phyloP scores from a whole-genome alignment of 2,329 filamentous ascomycete species.

The Teratosphaeriaceae sp. region DNA sequence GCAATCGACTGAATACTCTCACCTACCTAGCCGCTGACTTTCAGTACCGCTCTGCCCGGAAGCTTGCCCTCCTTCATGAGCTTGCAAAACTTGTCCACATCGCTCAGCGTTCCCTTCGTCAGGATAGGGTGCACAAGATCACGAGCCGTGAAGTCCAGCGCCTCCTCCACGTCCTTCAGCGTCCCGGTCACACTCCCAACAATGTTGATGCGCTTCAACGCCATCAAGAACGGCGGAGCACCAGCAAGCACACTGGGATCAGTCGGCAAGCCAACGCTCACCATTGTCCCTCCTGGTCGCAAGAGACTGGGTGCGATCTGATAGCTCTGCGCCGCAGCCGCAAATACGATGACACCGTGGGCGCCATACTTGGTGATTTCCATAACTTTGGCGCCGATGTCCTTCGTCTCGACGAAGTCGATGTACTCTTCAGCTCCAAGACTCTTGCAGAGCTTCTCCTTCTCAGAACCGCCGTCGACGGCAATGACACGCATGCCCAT shows the following conservation, averaged over 20 bases:
- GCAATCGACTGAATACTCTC: too few relatives aligned
- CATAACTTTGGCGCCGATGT: constrained; percentile 30
- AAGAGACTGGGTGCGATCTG: constrained; percentile 27
- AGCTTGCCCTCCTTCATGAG: constrained; percentile 35
- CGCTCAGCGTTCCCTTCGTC: constrained; percentile 32
- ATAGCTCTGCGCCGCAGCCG: constrained; percentile 33
- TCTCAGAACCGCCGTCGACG: constrained; percentile 32
- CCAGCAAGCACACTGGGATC: constrained; percentile 31
- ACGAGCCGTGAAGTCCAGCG: constrained; percentile 38
- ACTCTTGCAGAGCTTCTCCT: constrained; percentile 31
- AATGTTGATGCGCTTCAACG: constrained; percentile 32
- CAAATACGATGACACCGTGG: constrained; percentile 33
- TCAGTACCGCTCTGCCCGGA: constrained; percentile 36
- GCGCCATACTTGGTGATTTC: constrained; percentile 32
- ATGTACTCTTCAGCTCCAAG: constrained; percentile 33
- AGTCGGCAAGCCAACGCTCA: constrained; percentile 31
- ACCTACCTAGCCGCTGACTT: constrained; percentile 26
- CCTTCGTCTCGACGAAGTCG: constrained; percentile 29
- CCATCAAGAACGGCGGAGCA: constrained; percentile 33
- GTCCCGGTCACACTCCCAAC: constrained; percentile 5
- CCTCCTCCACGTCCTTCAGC: constrained; percentile 37
- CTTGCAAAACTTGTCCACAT: constrained; percentile 34
- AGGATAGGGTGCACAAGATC: constrained; percentile 36
- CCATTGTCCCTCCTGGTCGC: constrained; percentile 31
- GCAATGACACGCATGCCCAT: constrained; percentile 34